Evolutionary conservation across 2,329 filamentous ascomycete species (phyloP), one percentile per base, ranked within the genome.

Genomic region (Gyromitra esculenta): DNA sequence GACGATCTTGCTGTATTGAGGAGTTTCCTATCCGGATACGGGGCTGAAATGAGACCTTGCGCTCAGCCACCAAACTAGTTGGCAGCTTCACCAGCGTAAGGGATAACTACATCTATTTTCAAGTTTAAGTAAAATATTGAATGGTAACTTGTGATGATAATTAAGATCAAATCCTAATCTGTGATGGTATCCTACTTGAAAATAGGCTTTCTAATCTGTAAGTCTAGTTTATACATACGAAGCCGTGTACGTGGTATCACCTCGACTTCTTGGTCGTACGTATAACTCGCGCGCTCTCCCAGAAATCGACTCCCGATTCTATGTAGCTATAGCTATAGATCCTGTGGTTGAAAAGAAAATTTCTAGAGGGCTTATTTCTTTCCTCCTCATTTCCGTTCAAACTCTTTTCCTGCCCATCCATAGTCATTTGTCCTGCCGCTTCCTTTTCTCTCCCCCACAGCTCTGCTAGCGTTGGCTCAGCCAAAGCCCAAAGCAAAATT

Each of bases 291-390:
- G 50, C 62, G 11, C 25, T 50, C 31, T 57, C 70, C 70, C 41
- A 60, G 37, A 60, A 68, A 11, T 13, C 63, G 1, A 31, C 31
- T 41, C 68, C 52, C 2, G 52, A 37, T 18, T 74, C 52, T 18
- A 52, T 39, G n/a, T 62, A 31, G 25, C 25, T 31, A 31, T 62
- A 31, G 25, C 25, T 31, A 31, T 31, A 13, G 18, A 74, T 62
- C 18, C 35, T 35, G 21, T 68, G 57, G 11, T 62, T 63, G 35
- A 69, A 74, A n/a, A 74, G 71, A 52, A 63, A 74, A 31, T 68
- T 62, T 7, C 15, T 31, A 18, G 11, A 11, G 5, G n/a, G 37
- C 21, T 35, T 18, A 21, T 45, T 1, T 15, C 18, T 2, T 37
- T 37, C 9, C 43, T 54, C 52, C 9, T 35, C 48, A 21, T 35